Percentiles rank a stretch among this genome's conserved stretches.
These are phyloP conservation scores for Boletus hoseneyae DNA, from an alignment of 1,284 basidiomycete species.

Conservation along the genomic window DNA sequence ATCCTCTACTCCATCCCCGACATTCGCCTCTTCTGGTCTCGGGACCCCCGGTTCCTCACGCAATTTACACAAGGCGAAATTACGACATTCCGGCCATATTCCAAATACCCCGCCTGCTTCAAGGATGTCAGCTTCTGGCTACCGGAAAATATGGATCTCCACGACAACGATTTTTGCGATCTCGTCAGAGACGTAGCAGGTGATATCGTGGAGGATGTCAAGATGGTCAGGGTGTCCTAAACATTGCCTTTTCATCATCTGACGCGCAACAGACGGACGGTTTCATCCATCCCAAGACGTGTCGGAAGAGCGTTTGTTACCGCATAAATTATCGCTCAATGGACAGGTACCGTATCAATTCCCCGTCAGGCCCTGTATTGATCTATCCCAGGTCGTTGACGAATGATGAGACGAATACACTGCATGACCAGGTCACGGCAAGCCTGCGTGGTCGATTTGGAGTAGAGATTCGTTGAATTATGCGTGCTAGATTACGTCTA, in stretches of 20 bases:
- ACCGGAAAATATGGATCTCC: conserved; percentile 52
- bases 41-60: conserved; percentile 81
- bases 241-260: conserved; percentile 4
- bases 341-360: conserved; percentile 64
- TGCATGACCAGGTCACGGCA: conserved; percentile 62
- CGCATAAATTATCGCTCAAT: conserved; percentile 95
- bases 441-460: conserved; percentile 57
- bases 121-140: conserved; percentile 95
- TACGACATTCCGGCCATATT: conserved; percentile 82
- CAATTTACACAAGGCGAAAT: conserved; percentile 84
- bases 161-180: conserved; percentile 98
- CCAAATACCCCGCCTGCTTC: conserved; percentile 85
- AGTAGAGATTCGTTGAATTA: conserved; percentile 73
- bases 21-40: conserved; percentile 98
- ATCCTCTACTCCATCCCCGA: conserved; percentile 96
- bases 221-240: conserved; percentile 53
- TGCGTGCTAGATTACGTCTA: conserved; percentile 34
- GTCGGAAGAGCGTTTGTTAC: conserved; percentile 80
- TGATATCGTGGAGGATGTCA: conserved; percentile 89
- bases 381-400: conserved; percentile 65
- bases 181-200: conserved; percentile 90
- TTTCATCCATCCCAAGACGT: conserved; percentile 90
- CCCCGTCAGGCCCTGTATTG: background rate
- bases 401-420: conserved; percentile 84
- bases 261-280: conserved; percentile 71